phyloP scores from a whole-genome alignment of 371 early-diverging fungal genomes.

The Lichtheimia ramosa region DNA sequence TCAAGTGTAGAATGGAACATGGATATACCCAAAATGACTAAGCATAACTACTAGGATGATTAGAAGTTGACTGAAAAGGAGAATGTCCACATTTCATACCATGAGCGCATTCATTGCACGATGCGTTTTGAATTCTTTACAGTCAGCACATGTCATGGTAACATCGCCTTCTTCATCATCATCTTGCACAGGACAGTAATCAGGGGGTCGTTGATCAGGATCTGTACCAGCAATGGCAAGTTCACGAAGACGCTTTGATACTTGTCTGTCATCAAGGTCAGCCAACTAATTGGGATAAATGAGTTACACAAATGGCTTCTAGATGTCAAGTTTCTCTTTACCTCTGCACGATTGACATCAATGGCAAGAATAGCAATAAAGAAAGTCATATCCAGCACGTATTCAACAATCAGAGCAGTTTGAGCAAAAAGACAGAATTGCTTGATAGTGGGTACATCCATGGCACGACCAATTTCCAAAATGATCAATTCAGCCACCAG shows the following conservation, averaged over 20 bases:
- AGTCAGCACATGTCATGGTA: constrained; percentile 15
- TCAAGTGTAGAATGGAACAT: constrained; percentile 3
- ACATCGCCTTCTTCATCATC: neutral
- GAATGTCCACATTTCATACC: constrained; percentile 13
- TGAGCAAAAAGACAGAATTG: constrained; percentile 72
- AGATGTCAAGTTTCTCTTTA: constrained; percentile 12
- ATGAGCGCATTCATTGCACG: constrained; percentile 26
- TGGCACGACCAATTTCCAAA: constrained; percentile 53
- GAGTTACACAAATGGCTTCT: neutral
- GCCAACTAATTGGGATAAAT: constrained; percentile 17
- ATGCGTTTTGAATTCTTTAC: constrained; percentile 31
- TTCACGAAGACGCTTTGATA: constrained; percentile 26
- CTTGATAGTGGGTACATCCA: constrained; percentile 58
- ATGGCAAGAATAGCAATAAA: constrained; percentile 74
- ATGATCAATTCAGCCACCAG: constrained; percentile 56
- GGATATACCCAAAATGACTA: constrained; percentile 17
- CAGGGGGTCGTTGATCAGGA: constrained; percentile 12
- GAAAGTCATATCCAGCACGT: constrained; percentile 71
- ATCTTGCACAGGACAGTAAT: constrained; percentile 21
- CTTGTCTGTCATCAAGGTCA: constrained; percentile 25
- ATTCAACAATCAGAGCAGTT: constrained; percentile 68
- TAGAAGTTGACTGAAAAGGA: neutral
- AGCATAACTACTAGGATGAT: constrained; percentile 17
- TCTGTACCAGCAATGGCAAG: constrained; percentile 13
- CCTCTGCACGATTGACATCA: constrained; percentile 73